Base-by-base conservation (phyloP, 2,329 filamentous ascomycete genomes). In the Aspergillus fructus region DNA sequence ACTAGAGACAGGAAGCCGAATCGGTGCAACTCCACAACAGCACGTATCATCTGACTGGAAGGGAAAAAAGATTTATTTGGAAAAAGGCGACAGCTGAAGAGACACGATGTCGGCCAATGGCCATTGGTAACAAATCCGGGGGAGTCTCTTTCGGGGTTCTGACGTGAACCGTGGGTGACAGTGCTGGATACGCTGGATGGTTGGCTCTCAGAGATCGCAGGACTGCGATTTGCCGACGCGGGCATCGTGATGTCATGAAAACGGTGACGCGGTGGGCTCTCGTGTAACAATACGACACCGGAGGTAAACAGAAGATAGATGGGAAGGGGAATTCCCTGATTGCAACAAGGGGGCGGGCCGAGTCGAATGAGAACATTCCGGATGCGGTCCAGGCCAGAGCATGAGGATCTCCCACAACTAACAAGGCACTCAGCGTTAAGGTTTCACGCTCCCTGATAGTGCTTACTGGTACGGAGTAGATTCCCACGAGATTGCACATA, bases 181-280 rank as follows among this genome's bases (percentile, higher is more conserved):
- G 27, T 4, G 1, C 5, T 17, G 30, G 8, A 33, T 45, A 33
- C 49, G 49, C 33, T 37, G 49, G 33, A 15, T 19, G 15, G 17
- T 11, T 23, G 11, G 41, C 15, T 21, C 11, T 42, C 21, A 23
- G 15, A 17, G 24, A 34, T 55, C 37, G 24, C 21, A 39, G 33
- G 41, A 19, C 41, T 46, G 33, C 54, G n/a, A 56, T 51, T 56
- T 49, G 54, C 54, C 43, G 43, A 33, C 42, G 33, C 9, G 15
- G 30, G 9, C 21, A 47, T 56, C 15, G 54, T 56, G 54, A 56
- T 56, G 54, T 56, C 54, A 56, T 51, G 34, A 17, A 30, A 30
- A 13, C 19, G 17, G n/a, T 21, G 34, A 42, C 19, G 19, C 21
- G 12, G 15, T 33, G 43, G 34, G 13, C 21, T 21, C n/a, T 12